These are phyloP conservation scores for Pyrus bretschneideri DNA, from an alignment of 306 rosid species.

Conservation along the genomic window DNA sequence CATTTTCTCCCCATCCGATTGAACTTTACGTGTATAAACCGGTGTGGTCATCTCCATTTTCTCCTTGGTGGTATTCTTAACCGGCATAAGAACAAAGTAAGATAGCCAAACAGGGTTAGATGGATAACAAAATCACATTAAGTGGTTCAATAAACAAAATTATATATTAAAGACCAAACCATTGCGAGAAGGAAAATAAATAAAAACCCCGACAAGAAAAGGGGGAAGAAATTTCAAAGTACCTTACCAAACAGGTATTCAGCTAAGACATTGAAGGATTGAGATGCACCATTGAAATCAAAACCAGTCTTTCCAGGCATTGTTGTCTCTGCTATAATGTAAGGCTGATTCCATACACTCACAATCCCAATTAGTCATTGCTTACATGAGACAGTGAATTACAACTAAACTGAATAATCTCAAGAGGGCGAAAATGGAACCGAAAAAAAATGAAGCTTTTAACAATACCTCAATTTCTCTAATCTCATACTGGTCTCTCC, in stretches of 20 bases:
- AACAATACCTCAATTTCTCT: constrained; percentile 71
- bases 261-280: constrained; percentile 78
- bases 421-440: no score
- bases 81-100: constrained; percentile 9
- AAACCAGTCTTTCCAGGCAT: constrained; percentile 90
- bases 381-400: no score
- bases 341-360: constrained; percentile 46
- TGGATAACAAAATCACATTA: background rate
- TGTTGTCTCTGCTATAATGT: constrained; percentile 77
- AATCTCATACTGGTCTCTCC: constrained; percentile 64
- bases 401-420: background rate
- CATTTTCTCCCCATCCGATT: constrained; percentile 72
- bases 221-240: constrained; percentile 13
- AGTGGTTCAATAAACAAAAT: background rate
- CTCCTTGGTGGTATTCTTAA: constrained; percentile 65
- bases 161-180: background rate
- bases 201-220: background rate
- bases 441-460: background rate
- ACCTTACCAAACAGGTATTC: constrained; percentile 98
- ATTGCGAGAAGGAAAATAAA: background rate
- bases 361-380: background rate
- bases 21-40: constrained; percentile 61
- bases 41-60: constrained; percentile 97
- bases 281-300: constrained; percentile 69
- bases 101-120: constrained; percentile 11